These are phyloP conservation scores for Hortaea werneckii DNA, from an alignment of 2,329 filamentous ascomycete species.

Conservation along the genomic window DNA sequence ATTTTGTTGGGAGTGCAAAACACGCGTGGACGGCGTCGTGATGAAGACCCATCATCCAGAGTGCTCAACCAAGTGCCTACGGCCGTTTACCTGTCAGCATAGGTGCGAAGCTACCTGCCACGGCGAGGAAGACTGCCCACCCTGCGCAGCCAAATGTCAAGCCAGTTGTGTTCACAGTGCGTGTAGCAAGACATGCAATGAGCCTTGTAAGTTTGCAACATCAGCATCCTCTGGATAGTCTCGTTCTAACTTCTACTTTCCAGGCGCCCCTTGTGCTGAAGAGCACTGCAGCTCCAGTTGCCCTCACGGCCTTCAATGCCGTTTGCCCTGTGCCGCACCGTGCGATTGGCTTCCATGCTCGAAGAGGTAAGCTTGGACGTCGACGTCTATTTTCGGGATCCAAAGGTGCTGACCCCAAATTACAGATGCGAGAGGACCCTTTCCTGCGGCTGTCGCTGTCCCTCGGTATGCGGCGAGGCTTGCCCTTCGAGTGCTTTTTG, in stretches of 20 bases:
- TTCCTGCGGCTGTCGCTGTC: slow-evolving; percentile 56
- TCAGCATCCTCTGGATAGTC: too few species aligned
- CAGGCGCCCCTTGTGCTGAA: slow-evolving; percentile 49
- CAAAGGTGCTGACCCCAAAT: too few species aligned
- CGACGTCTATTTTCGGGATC: too few species aligned
- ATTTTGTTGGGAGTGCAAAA: slow-evolving; percentile 42
- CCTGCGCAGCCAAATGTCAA: slow-evolving; percentile 44
- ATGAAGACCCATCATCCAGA: slow-evolving; percentile 32
- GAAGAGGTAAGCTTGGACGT: slow-evolving; percentile 12
- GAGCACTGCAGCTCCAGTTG: slow-evolving; percentile 45
- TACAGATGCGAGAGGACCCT: too few species aligned
- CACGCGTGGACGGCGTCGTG: slow-evolving; percentile 21
- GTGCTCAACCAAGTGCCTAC: slow-evolving; percentile 42
- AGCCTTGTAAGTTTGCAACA: too few species aligned
- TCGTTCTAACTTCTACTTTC: too few species aligned
- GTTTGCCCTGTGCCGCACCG: slow-evolving; percentile 54
- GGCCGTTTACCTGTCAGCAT: slow-evolving; percentile 47
- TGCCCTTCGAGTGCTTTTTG: slow-evolving; percentile 48
- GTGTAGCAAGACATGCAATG: slow-evolving; percentile 46
- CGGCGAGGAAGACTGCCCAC: slow-evolving; percentile 34
- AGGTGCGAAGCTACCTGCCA: slow-evolving; percentile 46
- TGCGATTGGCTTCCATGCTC: slow-evolving; percentile 59
- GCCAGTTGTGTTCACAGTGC: slow-evolving; percentile 46
- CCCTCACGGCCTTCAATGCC: slow-evolving; percentile 40
- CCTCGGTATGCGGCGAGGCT: slow-evolving; percentile 53